A percentile compares a stretch with the other conserved stretches of the same genome.
Evolutionary conservation across 1,284 basidiomycete genomes (phyloP).

Genomic region (Mycena sp.): DNA sequence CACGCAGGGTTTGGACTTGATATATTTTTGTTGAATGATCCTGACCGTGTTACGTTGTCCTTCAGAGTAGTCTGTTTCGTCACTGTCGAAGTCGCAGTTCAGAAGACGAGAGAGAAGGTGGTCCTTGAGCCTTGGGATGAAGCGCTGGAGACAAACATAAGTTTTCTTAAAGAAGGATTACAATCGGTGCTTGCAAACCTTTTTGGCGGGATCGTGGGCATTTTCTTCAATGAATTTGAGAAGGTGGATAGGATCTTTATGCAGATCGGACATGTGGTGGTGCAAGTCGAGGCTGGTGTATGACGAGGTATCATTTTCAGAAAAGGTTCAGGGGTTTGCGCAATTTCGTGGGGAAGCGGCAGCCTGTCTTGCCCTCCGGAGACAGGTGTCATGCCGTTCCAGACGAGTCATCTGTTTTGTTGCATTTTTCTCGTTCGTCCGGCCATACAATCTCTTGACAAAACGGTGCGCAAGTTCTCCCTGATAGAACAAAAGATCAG

Average conservation of each 20-base stretch:
- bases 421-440: constrained; percentile 38
- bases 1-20: no score
- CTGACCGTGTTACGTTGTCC: no score
- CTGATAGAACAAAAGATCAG: no score
- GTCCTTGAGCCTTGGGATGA: constrained; percentile 18
- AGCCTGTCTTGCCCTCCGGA: constrained; percentile 17
- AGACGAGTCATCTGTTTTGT: constrained; percentile 39
- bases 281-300: constrained; percentile 18
- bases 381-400: constrained; percentile 21
- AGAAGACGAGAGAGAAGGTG: no score
- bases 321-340: not conserved
- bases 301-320: not conserved
- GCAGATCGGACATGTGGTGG: constrained; percentile 31
- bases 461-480: constrained; percentile 41
- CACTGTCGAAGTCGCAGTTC: no score
- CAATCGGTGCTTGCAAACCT: not conserved
- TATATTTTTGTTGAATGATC: no score
- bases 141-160: not conserved
- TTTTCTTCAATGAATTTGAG: not conserved
- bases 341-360: not conserved
- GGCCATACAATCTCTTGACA: constrained; percentile 37
- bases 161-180: not conserved
- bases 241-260: constrained; percentile 23
- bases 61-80: no score
- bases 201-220: constrained; percentile 5